Evolutionary conservation across 2,329 filamentous ascomycete species (phyloP).

Genomic region (Diplodia scrobiculata): DNA sequence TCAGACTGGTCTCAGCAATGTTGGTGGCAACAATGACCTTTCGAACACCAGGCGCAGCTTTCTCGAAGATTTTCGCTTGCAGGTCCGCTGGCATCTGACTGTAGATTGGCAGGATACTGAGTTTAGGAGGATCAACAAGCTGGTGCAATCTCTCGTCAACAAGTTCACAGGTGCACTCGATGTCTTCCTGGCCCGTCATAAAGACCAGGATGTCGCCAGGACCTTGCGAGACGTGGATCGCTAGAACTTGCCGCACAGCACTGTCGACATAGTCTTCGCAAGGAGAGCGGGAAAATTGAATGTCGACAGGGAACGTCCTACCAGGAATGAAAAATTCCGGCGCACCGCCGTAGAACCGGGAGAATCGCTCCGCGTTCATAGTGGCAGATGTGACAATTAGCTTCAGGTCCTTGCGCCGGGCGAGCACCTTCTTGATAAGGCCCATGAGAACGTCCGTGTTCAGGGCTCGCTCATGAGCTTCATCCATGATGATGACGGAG

Average conservation of each 20-base stretch:
- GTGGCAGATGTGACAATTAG: slow-evolving; percentile 97
- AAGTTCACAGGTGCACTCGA: slow-evolving; percentile 93
- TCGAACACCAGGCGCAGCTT: slow-evolving; percentile 82
- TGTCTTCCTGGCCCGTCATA: slow-evolving; percentile 99
- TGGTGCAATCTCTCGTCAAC: slow-evolving; percentile 83
- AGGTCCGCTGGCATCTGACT: slow-evolving; percentile 99
- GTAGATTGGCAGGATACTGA: slow-evolving; percentile 95
- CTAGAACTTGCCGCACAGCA: slow-evolving; percentile 90
- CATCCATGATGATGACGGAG: slow-evolving; percentile 99
- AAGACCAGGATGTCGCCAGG: slow-evolving; percentile 94
- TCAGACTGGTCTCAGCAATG: slow-evolving; percentile 96
- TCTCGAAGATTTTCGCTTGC: slow-evolving; percentile 96
- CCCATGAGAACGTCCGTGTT: slow-evolving; percentile 99
- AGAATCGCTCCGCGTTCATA: slow-evolving; percentile 97
- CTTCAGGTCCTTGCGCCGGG: slow-evolving; percentile 85
- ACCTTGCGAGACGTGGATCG: slow-evolving; percentile 94
- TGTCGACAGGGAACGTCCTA: slow-evolving; percentile 93
- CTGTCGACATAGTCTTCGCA: slow-evolving; percentile 98
- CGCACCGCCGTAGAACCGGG: slow-evolving; percentile 91
- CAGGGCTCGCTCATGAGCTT: slow-evolving; percentile 92
- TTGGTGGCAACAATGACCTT: slow-evolving; percentile 99
- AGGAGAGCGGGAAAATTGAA: slow-evolving; percentile 91
- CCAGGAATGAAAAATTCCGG: slow-evolving; percentile 97
- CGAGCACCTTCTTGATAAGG: slow-evolving; percentile 93
- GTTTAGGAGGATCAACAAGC: slow-evolving; percentile 89